Conservation (phyloP, 106 monocot genomes). For the Hemerocallis citrina region DNA sequence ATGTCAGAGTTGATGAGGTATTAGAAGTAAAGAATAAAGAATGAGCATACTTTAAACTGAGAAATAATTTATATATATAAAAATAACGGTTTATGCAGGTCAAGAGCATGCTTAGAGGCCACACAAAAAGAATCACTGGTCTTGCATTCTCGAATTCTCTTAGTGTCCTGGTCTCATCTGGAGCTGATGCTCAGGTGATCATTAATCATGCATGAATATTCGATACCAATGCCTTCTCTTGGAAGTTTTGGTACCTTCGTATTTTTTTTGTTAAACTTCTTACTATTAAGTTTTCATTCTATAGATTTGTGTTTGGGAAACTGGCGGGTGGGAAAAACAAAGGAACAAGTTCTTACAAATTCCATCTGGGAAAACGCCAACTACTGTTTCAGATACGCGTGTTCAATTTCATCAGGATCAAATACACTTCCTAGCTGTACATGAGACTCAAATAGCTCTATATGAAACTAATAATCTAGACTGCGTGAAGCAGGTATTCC, state of each 20-base stretch:
- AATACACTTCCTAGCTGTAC: slow-evolving; percentile 73
- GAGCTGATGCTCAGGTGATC: slow-evolving; percentile 64
- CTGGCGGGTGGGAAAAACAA: slow-evolving; percentile 82
- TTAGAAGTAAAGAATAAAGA: not conserved
- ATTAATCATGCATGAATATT: not conserved
- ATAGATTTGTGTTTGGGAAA: slow-evolving; percentile 71
- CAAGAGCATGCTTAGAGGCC: slow-evolving; percentile 59
- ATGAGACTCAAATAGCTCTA: slow-evolving; percentile 70
- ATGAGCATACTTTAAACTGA: not conserved
- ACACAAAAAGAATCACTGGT: slow-evolving; percentile 61
- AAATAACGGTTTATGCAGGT: slow-evolving; percentile 43
- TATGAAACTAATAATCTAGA: slow-evolving; percentile 71
- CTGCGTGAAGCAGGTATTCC: slow-evolving; percentile 61
- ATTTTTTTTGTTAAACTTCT: not conserved
- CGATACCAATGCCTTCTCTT: not conserved
- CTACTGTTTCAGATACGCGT: slow-evolving; percentile 41
- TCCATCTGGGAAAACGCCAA: slow-evolving; percentile 33
- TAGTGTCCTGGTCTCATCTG: slow-evolving; percentile 57
- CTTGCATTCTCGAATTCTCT: slow-evolving; percentile 57
- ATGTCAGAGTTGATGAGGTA: slow-evolving; percentile 75
- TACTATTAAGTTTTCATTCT: not conserved
- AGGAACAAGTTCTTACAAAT: slow-evolving; percentile 52
- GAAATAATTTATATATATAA: not conserved
- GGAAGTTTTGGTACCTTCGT: not conserved
- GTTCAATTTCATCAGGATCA: slow-evolving; percentile 90